Conservation (phyloP, 2,329 filamentous ascomycete genomes). For the Aspergillus calidoustus region DNA sequence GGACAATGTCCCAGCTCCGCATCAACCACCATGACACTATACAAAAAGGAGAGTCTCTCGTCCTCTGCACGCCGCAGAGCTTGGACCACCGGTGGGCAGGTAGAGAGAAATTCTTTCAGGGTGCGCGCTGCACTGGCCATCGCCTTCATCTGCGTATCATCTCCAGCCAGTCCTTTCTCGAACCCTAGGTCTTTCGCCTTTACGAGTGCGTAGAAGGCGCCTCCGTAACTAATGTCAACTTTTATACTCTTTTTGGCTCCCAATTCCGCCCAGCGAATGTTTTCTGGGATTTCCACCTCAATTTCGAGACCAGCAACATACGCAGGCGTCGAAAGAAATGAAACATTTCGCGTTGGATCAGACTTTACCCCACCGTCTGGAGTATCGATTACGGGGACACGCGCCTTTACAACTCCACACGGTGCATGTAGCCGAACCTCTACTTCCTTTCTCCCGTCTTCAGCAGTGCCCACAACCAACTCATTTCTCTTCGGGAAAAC, state of each 20-base stretch:
- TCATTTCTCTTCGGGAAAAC: slow-evolving; percentile 46
- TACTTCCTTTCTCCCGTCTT: slow-evolving; percentile 31
- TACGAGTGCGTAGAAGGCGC: slow-evolving; percentile 51
- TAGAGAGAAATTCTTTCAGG: slow-evolving; percentile 23
- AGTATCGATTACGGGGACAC: slow-evolving; percentile 42
- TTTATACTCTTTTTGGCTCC: slow-evolving; percentile 28
- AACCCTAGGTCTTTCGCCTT: slow-evolving; percentile 47
- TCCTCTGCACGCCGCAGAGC: slow-evolving; percentile 38
- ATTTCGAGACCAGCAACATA: slow-evolving; percentile 44
- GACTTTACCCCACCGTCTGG: slow-evolving; percentile 32
- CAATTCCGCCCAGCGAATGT: slow-evolving; percentile 47
- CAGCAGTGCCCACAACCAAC: slow-evolving; percentile 28
- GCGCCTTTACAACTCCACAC: slow-evolving; percentile 49
- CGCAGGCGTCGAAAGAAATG: slow-evolving; percentile 49
- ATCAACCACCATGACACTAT: slow-evolving; percentile 49
- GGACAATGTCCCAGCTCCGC: slow-evolving; percentile 23
- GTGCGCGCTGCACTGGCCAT: slow-evolving; percentile 27
- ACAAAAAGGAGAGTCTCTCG: slow-evolving; percentile 42
- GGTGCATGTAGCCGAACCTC: slow-evolving; percentile 50
- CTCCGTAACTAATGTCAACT: slow-evolving; percentile 49
- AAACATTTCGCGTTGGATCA: slow-evolving; percentile 45
- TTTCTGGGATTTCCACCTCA: slow-evolving; percentile 33
- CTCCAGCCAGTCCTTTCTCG: not conserved
- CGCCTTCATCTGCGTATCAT: not conserved
- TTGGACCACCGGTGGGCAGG: slow-evolving; percentile 25